These are phyloP conservation scores for Fragaria vesca DNA, from an alignment of 306 rosid genomes.

Conservation along the genomic window DNA sequence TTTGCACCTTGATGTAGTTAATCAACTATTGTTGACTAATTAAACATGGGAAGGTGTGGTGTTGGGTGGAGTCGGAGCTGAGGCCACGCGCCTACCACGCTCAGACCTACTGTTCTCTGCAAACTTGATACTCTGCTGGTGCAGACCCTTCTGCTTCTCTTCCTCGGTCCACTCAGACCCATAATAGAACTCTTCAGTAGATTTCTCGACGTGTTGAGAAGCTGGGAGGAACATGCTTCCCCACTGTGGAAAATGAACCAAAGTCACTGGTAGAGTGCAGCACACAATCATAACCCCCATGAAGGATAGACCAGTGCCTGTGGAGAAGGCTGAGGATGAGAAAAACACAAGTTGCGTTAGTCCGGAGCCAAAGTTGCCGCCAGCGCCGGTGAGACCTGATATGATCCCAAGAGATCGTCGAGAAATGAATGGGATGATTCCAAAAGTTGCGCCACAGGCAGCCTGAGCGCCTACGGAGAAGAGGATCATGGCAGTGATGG, in stretches of 20 bases:
- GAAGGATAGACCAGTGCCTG: slow-evolving; percentile 48
- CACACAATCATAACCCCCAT: slow-evolving; percentile 83
- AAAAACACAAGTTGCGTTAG: slow-evolving; percentile 77
- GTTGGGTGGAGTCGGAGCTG: slow-evolving; percentile 69
- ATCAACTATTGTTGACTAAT: neutral
- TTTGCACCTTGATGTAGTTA: neutral
- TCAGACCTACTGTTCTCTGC: slow-evolving; percentile 87
- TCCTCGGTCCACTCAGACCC: slow-evolving; percentile 73
- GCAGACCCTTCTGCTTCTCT: slow-evolving; percentile 64
- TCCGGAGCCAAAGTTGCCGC: slow-evolving; percentile 85
- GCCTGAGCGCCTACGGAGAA: slow-evolving; percentile 92
- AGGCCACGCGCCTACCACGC: slow-evolving; percentile 67
- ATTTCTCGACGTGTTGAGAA: slow-evolving; percentile 45
- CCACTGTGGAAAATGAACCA: slow-evolving; percentile 92
- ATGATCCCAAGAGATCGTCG: slow-evolving; percentile 71
- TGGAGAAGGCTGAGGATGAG: slow-evolving; percentile 50
- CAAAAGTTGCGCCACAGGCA: slow-evolving; percentile 90
- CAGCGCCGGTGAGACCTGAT: slow-evolving; percentile 82
- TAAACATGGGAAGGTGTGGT: slow-evolving; percentile 59
- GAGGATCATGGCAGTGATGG: slow-evolving; percentile 66
- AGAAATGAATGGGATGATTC: slow-evolving; percentile 79
- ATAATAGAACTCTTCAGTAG: slow-evolving; percentile 62
- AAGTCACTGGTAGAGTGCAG: slow-evolving; percentile 67
- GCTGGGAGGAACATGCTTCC: slow-evolving; percentile 83
- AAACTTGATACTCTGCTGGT: slow-evolving; percentile 63